Percentiles rank a stretch among this genome's conserved stretches.
Conservation (phyloP, 352 stramenopile species). For the Pythium insidiosum region DNA sequence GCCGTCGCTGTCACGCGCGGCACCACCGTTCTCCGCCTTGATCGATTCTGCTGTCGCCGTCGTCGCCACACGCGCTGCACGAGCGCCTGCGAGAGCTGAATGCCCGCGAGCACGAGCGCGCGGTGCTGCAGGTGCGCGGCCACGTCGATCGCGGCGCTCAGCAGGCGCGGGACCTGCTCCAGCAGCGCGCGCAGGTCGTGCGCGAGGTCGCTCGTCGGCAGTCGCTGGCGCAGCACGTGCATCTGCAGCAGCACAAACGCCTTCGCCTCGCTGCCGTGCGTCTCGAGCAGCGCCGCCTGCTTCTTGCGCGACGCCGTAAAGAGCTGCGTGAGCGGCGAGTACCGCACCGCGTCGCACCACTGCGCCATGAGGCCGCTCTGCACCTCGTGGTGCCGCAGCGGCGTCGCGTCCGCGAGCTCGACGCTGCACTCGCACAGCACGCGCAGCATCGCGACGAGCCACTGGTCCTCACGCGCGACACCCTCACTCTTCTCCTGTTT, state of each 20-base stretch:
- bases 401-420: conserved; percentile 93
- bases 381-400: conserved; percentile 98
- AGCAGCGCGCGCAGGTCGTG: conserved; percentile 96
- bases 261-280: conserved; percentile 80
- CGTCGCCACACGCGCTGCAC: conserved; percentile 39
- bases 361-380: conserved; percentile 54
- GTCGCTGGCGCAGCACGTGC: conserved; percentile 84
- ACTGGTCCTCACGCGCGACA: conserved; percentile 5
- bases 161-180: conserved; percentile 92
- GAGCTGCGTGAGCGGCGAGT: conserved; percentile 49
- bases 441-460: conserved; percentile 21
- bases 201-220: conserved; percentile 97
- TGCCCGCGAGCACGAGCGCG: conserved; percentile 38
- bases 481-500: conserved; percentile 4
- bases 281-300: conserved; percentile 51
- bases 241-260: conserved; percentile 91
- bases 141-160: conserved; percentile 92
- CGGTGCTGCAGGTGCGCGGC: conserved; percentile 48
- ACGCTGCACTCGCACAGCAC: conserved; percentile 58
- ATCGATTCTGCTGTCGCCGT: conserved; percentile 21
- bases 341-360: conserved; percentile 45
- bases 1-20: conserved; percentile 23
- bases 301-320: conserved; percentile 39
- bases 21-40: conserved; percentile 36
- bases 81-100: conserved; percentile 47